Evolutionary conservation across 2,329 filamentous ascomycete species (phyloP).

Genomic region (Trichoderma semiorbis): DNA sequence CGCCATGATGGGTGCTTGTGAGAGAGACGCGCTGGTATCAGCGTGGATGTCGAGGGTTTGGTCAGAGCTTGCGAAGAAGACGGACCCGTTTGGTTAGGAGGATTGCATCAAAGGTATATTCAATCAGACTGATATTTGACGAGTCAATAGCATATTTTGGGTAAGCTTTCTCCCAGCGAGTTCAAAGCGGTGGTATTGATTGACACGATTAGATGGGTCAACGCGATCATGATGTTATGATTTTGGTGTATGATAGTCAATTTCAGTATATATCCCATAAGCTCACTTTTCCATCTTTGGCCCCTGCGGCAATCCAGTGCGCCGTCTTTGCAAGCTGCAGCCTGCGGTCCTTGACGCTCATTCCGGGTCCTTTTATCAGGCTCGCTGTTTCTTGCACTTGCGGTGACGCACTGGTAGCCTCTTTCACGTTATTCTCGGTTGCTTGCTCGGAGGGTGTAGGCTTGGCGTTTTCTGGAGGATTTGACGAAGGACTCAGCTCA

Average conservation of each 20-base stretch:
- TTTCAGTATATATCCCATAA: conserved; percentile 87
- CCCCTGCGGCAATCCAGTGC: conserved; percentile 87
- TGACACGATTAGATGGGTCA: not conserved
- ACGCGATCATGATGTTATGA: not conserved
- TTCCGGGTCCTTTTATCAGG: not conserved
- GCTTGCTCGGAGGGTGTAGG: not conserved
- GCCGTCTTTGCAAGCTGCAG: conserved; percentile 62
- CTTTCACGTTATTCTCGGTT: not conserved
- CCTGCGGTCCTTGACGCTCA: conserved; percentile 59
- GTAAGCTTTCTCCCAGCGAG: not conserved
- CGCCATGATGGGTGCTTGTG: conserved; percentile 28
- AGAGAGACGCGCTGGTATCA: conserved; percentile 34
- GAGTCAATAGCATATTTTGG: not conserved
- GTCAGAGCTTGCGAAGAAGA: conserved; percentile 28
- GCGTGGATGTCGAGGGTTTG: conserved; percentile 37
- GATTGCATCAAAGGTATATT: not conserved
- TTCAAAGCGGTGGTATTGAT: not conserved
- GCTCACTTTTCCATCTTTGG: conserved; percentile 93
- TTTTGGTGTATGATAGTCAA: not conserved
- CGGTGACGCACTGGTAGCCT: not conserved
- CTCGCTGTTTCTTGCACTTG: not conserved
- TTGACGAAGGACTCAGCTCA: not conserved
- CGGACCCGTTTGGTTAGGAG: not conserved
- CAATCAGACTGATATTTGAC: not conserved
- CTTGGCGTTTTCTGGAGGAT: not conserved